These are phyloP conservation scores for Alliaria petiolata DNA, from an alignment of 345 rosid species.

Conservation along the genomic window DNA sequence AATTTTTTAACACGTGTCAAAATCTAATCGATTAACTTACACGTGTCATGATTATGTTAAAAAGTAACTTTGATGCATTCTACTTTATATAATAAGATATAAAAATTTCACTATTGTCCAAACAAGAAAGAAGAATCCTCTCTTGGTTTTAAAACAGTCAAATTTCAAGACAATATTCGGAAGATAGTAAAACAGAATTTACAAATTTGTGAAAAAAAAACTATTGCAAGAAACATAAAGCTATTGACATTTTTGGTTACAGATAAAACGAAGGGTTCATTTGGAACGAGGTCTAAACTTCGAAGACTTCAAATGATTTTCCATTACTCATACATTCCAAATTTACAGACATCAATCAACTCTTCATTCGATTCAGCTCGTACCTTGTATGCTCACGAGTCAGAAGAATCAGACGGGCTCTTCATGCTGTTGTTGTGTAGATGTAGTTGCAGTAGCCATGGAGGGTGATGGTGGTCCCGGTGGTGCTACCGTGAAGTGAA, in stretches of 20 bases:
- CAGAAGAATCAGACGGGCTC: conserved; percentile 13
- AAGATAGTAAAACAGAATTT: neutral
- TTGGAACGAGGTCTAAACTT: neutral
- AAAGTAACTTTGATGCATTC: too few species aligned
- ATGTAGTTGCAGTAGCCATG: conserved; percentile 12
- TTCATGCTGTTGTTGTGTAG: conserved; percentile 14
- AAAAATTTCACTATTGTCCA: too few species aligned
- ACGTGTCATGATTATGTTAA: too few species aligned
- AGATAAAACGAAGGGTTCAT: neutral
- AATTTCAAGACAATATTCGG: neutral
- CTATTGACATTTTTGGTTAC: conserved; percentile 8
- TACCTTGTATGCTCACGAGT: neutral
- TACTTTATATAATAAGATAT: too few species aligned
- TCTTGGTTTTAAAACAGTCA: neutral
- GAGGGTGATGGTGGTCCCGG: conserved; percentile 42
- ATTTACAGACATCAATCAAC: too few species aligned
- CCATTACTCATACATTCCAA: conserved; percentile 9
- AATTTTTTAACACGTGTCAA: too few species aligned
- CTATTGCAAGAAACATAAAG: neutral
- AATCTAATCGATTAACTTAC: too few species aligned
- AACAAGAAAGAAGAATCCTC: neutral
- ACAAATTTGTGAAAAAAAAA: conserved; percentile 15
- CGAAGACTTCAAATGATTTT: neutral
- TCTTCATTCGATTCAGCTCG: neutral
- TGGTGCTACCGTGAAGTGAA: conserved; percentile 74